These are phyloP conservation scores for Xylariaceae sp. DNA, from an alignment of 2,329 filamentous ascomycete species.

Conservation along the genomic window DNA sequence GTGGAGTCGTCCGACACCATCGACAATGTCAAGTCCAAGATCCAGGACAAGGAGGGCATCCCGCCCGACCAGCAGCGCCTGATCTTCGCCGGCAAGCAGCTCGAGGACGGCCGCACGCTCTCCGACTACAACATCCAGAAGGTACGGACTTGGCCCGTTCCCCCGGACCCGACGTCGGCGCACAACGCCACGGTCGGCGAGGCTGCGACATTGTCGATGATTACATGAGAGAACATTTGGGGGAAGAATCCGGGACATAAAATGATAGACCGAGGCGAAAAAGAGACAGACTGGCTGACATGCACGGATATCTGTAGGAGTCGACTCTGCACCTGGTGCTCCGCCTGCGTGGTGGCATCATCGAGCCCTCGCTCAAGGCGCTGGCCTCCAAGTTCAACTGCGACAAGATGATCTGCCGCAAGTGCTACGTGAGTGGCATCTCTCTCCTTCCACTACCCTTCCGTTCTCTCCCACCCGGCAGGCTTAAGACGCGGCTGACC, in stretches of 20 bases:
- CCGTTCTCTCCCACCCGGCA: not conserved
- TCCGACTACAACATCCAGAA: conserved; percentile 99
- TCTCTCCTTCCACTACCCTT: conserved; percentile 1
- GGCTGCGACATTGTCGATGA: too few relatives aligned
- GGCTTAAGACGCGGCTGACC: not conserved
- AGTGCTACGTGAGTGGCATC: conserved; percentile 92
- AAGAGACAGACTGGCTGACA: conserved; percentile 3
- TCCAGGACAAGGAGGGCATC: conserved; percentile 99
- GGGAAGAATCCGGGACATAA: too few relatives aligned
- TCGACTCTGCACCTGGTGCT: conserved; percentile 97
- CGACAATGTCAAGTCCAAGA: conserved; percentile 99
- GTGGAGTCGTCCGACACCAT: conserved; percentile 98
- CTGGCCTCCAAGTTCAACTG: conserved; percentile 99
- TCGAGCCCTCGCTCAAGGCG: conserved; percentile 97
- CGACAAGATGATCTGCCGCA: conserved; percentile 99
- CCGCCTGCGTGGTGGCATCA: conserved; percentile 98
- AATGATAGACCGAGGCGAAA: too few relatives aligned
- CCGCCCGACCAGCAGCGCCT: conserved; percentile 96
- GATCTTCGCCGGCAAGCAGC: conserved; percentile 98
- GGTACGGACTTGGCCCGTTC: conserved; percentile 45
- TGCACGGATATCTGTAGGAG: conserved; percentile 52
- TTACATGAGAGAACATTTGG: too few relatives aligned
- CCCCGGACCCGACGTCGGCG: too few relatives aligned
- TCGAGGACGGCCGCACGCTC: conserved; percentile 94
- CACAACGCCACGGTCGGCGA: too few relatives aligned